Conservation (phyloP, 805 yeast genomes). For the Trichomonascus vanleenenianus region DNA sequence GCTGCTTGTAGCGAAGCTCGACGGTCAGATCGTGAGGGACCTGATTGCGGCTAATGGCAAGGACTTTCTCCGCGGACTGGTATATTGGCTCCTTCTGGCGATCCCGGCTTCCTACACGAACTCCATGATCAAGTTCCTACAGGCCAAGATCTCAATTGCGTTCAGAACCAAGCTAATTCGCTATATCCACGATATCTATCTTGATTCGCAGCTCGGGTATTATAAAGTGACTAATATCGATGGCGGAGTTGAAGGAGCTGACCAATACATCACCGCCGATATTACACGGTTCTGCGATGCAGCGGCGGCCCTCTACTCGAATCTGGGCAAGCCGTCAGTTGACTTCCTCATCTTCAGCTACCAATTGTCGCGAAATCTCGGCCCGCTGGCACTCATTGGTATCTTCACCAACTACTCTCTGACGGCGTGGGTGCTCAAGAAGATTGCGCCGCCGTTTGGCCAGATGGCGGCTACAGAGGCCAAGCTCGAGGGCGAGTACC, state of each 20-base stretch:
- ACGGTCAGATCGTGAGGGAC: slow-evolving; percentile 87
- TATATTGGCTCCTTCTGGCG: slow-evolving; percentile 83
- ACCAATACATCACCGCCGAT: slow-evolving; percentile 82
- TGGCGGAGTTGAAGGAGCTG: slow-evolving; percentile 57
- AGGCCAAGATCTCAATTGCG: slow-evolving; percentile 67
- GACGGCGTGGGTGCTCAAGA: slow-evolving; percentile 68
- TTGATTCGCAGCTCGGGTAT: slow-evolving; percentile 73
- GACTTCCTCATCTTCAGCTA: slow-evolving; percentile 79
- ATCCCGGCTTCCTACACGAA: slow-evolving; percentile 91
- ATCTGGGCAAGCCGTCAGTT: slow-evolving; percentile 84
- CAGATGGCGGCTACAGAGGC: slow-evolving; percentile 64
- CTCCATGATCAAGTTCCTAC: slow-evolving; percentile 76
- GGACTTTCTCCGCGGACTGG: slow-evolving; percentile 67
- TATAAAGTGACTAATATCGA: slow-evolving; percentile 64
- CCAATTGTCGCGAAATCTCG: slow-evolving; percentile 77
- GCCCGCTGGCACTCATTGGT: slow-evolving; percentile 78
- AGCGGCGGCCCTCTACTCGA: slow-evolving; percentile 74
- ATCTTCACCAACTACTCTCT: slow-evolving; percentile 72
- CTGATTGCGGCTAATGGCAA: slow-evolving; percentile 73
- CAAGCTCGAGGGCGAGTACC: slow-evolving; percentile 79
- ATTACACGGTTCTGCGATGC: slow-evolving; percentile 73
- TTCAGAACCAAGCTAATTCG: slow-evolving; percentile 79
- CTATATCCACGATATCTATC: slow-evolving; percentile 82
- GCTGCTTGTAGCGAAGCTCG: slow-evolving; percentile 76
- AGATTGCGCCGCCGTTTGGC: slow-evolving; percentile 79